Evolutionary conservation across 2,329 filamentous ascomycete genomes (phyloP).

Genomic region (Stenocarpella maydis): DNA sequence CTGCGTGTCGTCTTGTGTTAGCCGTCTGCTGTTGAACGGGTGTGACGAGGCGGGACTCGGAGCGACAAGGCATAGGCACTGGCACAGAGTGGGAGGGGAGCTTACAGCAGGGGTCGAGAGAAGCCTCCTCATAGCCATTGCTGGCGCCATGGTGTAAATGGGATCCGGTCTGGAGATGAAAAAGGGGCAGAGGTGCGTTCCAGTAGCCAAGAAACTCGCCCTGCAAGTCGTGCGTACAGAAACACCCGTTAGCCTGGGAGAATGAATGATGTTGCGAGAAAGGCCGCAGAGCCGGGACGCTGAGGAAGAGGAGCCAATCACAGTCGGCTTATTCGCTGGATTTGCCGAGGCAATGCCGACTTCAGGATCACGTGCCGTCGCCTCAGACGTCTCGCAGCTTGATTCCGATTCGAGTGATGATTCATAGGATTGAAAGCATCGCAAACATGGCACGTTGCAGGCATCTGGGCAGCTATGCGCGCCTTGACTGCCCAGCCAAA

Average conservation of each 20-base stretch:
- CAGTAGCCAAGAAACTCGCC: conserved; percentile 40
- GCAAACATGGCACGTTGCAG: not conserved
- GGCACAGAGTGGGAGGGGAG: conserved; percentile 38
- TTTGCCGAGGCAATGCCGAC: conserved; percentile 34
- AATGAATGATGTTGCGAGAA: conserved; percentile 41
- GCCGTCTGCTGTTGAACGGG: conserved; percentile 29
- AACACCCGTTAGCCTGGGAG: conserved; percentile 40
- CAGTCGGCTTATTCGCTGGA: conserved; percentile 29
- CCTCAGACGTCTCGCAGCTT: not conserved
- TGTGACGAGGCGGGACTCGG: conserved; percentile 14
- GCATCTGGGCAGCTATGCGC: not conserved
- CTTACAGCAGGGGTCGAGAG: conserved; percentile 64
- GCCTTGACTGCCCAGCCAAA: not conserved
- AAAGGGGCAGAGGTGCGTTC: conserved; percentile 22
- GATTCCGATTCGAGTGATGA: conserved; percentile 25
- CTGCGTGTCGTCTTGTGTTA: conserved; percentile 51
- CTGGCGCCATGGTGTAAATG: conserved; percentile 62
- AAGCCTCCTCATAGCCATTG: conserved; percentile 71
- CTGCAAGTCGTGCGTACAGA: conserved; percentile 31
- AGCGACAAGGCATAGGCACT: not conserved
- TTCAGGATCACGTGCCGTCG: conserved; percentile 4
- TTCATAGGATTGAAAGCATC: conserved; percentile 21
- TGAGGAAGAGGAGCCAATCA: conserved; percentile 46
- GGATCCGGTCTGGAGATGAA: conserved; percentile 39
- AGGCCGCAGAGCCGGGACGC: conserved; percentile 39